These are phyloP conservation scores for Aurantiochytrium sp. DNA, from an alignment of 108 stramenopile genomes.

Conservation along the genomic window DNA sequence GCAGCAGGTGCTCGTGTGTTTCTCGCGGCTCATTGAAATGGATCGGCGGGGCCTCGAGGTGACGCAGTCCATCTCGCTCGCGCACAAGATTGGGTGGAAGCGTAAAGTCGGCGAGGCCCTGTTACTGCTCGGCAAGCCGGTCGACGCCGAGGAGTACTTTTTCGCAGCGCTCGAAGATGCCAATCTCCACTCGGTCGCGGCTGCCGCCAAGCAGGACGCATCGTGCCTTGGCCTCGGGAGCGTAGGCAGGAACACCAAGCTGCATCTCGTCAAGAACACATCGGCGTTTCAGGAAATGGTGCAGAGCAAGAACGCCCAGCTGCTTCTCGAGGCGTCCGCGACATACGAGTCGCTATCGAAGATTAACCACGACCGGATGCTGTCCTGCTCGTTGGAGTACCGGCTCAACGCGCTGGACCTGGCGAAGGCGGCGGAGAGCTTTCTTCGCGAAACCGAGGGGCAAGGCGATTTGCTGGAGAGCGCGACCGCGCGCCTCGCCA, in stretches of 20 bases:
- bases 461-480: neutral
- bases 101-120: neutral
- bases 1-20: slow-evolving; percentile 10
- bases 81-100: slow-evolving; percentile 25
- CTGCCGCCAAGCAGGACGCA: neutral
- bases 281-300: neutral
- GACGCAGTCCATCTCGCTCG: neutral
- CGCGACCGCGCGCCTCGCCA: neutral
- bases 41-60: neutral
- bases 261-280: neutral
- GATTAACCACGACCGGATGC: neutral
- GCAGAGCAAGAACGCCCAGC: neutral
- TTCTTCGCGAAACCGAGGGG: neutral
- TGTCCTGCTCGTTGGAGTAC: neutral
- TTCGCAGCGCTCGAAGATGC: neutral
- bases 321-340: neutral
- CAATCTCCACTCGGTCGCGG: neutral
- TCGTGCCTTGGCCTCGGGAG: neutral
- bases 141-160: neutral
- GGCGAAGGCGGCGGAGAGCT: neutral
- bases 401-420: neutral
- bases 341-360: neutral
- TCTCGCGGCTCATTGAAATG: slow-evolving; percentile 8
- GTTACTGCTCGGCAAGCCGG: neutral
- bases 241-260: neutral